These are phyloP conservation scores for Sarocladium oryzae DNA, from an alignment of 2,329 filamentous ascomycete genomes.

Conservation along the genomic window DNA sequence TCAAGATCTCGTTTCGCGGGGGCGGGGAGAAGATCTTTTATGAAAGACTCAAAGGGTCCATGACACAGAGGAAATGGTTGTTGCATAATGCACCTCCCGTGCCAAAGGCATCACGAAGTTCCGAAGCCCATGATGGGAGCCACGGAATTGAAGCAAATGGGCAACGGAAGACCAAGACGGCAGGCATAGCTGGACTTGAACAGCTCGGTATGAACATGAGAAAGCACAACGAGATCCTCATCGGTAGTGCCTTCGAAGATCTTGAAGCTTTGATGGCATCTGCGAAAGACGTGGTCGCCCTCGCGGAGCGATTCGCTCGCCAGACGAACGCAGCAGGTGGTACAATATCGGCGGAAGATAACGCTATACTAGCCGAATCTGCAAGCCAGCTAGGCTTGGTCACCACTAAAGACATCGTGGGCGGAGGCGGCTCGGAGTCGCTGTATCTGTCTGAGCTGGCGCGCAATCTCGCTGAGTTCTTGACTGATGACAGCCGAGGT, in stretches of 20 bases:
- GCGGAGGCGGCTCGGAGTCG: slow-evolving; percentile 63
- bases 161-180: slow-evolving; percentile 47
- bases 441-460: slow-evolving; percentile 86
- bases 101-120: slow-evolving; percentile 46
- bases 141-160: neutral
- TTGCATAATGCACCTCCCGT: slow-evolving; percentile 83
- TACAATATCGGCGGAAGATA: slow-evolving; percentile 62
- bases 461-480: slow-evolving; percentile 78
- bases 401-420: slow-evolving; percentile 93
- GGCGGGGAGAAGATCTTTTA: slow-evolving; percentile 88
- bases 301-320: slow-evolving; percentile 80
- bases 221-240: slow-evolving; percentile 88
- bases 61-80: slow-evolving; percentile 94
- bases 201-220: slow-evolving; percentile 76
- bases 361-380: slow-evolving; percentile 70
- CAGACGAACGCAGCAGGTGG: slow-evolving; percentile 55
- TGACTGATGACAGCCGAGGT: slow-evolving; percentile 77
- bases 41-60: slow-evolving; percentile 78
- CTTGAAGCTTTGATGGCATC: slow-evolving; percentile 95
- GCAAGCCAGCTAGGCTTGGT: slow-evolving; percentile 73
- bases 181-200: slow-evolving; percentile 89
- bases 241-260: slow-evolving; percentile 92
- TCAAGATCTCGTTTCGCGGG: slow-evolving; percentile 87
- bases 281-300: slow-evolving; percentile 88
- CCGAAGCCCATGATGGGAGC: neutral